Base-by-base conservation (phyloP, 345 rosid species). In the Bruguiera sexangula region DNA sequence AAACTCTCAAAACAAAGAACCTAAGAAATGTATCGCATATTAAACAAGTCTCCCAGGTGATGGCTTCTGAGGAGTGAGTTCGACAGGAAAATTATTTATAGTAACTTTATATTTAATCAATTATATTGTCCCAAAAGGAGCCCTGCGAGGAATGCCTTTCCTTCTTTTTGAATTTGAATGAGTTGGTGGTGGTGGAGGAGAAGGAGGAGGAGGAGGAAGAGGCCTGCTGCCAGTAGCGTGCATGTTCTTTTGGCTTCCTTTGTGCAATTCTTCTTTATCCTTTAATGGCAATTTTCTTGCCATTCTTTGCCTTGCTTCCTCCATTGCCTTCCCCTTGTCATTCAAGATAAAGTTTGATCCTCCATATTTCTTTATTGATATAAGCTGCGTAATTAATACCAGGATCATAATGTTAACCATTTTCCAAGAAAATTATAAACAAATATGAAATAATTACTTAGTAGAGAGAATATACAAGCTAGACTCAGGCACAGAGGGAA, bases 241-340 rank as follows among this genome's bases (percentile, higher is more conserved):
- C 74, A 63, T 70, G 59, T 73, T 78, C 70, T 80, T 34, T 66
- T 55, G 72, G 52, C 69, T 72, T 69, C 68, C 80, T 73, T 76
- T 80, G 63, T 75, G 73, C 80, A 76, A 76, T 74, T 71, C 79
- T 63, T 79, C 75, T 58, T 72, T 75, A 72, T 78, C 66, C 60
- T 71, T 68, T 67, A 64, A 43, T 76, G 69, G 20, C 76, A 81
- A 71, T 65, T 79, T 69, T 70, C 72, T 75, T 56, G 24, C 53
- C 50, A 51, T 69, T 74, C 67, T 75, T 79, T 75, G 76, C 37
- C 62, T 75, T 65, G 18, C 61, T 27, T n/a, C 59, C 20, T 46
- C 46, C 34, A 63, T 64, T 32, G 39, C 70, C 46, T 64, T 81
- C 50, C 53, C 79, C 60, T 50, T 73, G 67, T 9, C 72, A 46